Evolutionary conservation across 176 grass and related monocot species (phyloP).

Genomic region (Panicum miliaceum): DNA sequence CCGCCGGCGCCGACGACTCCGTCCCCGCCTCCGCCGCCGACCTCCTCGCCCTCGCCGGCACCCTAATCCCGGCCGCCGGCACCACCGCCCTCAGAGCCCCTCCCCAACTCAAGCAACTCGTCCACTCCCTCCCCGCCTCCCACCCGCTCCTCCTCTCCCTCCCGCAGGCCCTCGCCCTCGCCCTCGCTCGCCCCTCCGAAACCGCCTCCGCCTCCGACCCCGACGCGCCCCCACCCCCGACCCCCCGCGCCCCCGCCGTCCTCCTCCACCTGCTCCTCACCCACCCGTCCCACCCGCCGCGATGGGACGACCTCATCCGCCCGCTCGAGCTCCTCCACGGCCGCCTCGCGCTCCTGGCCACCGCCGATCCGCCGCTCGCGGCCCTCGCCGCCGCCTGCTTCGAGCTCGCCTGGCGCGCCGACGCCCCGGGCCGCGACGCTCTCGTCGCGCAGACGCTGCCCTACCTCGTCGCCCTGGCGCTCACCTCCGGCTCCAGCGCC

Average conservation of each 20-base stretch:
- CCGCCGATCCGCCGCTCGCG: constrained; percentile 57
- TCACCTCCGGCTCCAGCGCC: constrained; percentile 53
- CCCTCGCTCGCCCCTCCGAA: constrained; percentile 20
- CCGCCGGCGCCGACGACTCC: constrained; percentile 45
- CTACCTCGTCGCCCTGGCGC: constrained; percentile 73
- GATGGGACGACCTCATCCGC: constrained; percentile 58
- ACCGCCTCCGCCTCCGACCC: constrained; percentile 10
- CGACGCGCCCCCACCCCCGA: constrained; percentile 7
- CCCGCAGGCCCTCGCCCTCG: constrained; percentile 28
- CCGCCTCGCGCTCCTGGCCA: constrained; percentile 60
- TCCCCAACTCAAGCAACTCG: constrained; percentile 36
- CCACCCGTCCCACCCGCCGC: constrained; percentile 61
- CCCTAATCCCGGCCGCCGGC: constrained; percentile 49
- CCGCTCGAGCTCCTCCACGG: constrained; percentile 66
- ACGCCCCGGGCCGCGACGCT: constrained; percentile 61
- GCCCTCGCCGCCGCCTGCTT: constrained; percentile 67
- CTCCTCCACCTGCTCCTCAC: constrained; percentile 73
- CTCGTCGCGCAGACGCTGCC: constrained; percentile 86
- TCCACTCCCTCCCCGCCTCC: constrained; percentile 54
- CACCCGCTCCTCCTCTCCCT: constrained; percentile 56
- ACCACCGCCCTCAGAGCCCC: constrained; percentile 43
- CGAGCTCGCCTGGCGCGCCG: constrained; percentile 77
- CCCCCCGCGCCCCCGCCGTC: constrained; percentile 45
- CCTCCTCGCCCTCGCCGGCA: constrained; percentile 48
- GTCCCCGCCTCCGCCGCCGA: constrained; percentile 51